Conservation (phyloP, 1,139 yeast species). For the Candida mesenterica region DNA sequence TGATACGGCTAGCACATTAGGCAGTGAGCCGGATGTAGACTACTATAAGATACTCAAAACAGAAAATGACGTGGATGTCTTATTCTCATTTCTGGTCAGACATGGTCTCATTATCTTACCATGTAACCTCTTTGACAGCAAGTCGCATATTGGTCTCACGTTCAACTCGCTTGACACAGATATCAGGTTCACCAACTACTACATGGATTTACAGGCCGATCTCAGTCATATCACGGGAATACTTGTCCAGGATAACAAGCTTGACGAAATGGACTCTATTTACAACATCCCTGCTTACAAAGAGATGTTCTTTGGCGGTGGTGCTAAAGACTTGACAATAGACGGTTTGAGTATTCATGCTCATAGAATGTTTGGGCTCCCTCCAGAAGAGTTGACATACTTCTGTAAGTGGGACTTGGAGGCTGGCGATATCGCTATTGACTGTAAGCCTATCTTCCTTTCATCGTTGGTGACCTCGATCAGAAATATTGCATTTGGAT, state of each 20-base stretch:
- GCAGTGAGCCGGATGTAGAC: slow-evolving; percentile 21
- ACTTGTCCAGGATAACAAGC: slow-evolving; percentile 18
- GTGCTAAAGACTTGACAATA: slow-evolving; percentile 41
- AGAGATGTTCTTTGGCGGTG: slow-evolving; percentile 17
- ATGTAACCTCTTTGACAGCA: slow-evolving; percentile 62
- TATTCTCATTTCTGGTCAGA: slow-evolving; percentile 66
- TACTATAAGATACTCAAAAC: slow-evolving; percentile 45
- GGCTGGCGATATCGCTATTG: slow-evolving; percentile 55
- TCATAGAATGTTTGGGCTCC: slow-evolving; percentile 89
- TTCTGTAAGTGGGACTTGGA: slow-evolving; percentile 87
- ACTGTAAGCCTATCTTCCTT: slow-evolving; percentile 51
- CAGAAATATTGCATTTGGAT: slow-evolving; percentile 57
- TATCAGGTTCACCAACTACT: slow-evolving; percentile 82
- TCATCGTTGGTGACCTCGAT: slow-evolving; percentile 45
- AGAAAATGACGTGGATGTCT: slow-evolving; percentile 75
- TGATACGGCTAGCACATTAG: slow-evolving; percentile 1
- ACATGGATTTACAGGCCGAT: slow-evolving; percentile 78
- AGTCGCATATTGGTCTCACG: slow-evolving; percentile 59
- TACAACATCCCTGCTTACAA: slow-evolving; percentile 28
- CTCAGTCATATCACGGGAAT: slow-evolving; percentile 47
- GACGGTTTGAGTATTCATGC: slow-evolving; percentile 75
- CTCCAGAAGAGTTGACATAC: slow-evolving; percentile 85
- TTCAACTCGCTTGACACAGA: slow-evolving; percentile 74
- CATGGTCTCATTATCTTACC: slow-evolving; percentile 76
- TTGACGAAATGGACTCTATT: slow-evolving; percentile 21